Evolutionary conservation across 352 stramenopile species (phyloP), one percentile per base, ranked within the genome.

Genomic region (Phytophthora europaea): DNA sequence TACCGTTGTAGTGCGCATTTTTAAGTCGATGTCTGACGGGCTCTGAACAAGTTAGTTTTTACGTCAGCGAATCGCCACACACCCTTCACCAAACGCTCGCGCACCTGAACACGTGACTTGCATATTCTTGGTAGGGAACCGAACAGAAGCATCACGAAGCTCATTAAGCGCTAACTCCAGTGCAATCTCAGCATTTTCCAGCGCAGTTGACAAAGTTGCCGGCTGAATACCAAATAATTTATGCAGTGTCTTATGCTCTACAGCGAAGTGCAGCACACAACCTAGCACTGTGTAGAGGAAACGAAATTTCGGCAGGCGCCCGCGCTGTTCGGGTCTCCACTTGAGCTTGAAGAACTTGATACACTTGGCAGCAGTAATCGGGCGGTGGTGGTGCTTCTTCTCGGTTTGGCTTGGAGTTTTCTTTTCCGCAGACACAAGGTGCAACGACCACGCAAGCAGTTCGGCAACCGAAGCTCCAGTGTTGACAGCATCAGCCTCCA

Each of bases 201-300:
- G 43, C 23, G 47, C 8, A 15, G 12, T 40, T 15, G 40, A 64
- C 43, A 64, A n/a, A 18, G 40, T 64, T 10, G 40, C 22, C 18
- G 57, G 57, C 16, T 23, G 57, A 16, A 47, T 26, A n/a, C 57
- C 43, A 45, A 64, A 64, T 52, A 55, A 13, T 52, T 48, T 43
- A 20, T 43, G 48, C 57, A 56, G 16, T 26, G 43, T 64, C 26
- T 64, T 64, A 5, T 22, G 38, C 28, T 64, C 57, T 43, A 64
- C 57, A 18, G 40, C 57, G 43, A 31, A 64, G 28, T 64, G 57
- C 23, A 64, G 43, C 13, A 64, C 26, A 20, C 57, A 64, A 40
- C 38, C 40, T 28, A 64, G 57, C 10, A 55, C 43, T 31, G 54
- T 33, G 50, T 61, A 33, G 6, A 61, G 18, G 13, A 34, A 61